phyloP scores from a whole-genome alignment of 208 protist genomes.

The Crithidia thermophila region DNA sequence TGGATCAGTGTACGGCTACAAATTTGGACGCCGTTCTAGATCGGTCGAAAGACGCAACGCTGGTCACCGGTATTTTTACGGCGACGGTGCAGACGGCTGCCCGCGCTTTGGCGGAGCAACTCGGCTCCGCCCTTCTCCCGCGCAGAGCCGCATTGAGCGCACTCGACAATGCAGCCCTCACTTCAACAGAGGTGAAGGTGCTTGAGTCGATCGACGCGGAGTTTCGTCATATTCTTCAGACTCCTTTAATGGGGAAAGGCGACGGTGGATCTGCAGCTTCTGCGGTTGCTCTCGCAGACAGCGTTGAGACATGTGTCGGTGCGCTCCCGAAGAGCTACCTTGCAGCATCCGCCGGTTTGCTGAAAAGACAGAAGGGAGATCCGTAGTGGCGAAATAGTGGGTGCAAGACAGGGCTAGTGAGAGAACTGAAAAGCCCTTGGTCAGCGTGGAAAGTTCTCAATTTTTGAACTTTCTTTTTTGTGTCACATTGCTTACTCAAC shows the following conservation, averaged over 20 bases:
- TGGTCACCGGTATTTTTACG: slow-evolving; percentile 4
- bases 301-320: neutral
- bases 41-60: neutral
- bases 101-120: slow-evolving; percentile 41
- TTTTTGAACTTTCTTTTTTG: too few relatives aligned
- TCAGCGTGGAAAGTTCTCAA: too few relatives aligned
- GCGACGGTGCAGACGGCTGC: slow-evolving; percentile 34
- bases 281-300: too few relatives aligned
- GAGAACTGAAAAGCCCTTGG: too few relatives aligned
- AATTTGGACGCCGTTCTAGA: too few relatives aligned
- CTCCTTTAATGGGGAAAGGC: neutral
- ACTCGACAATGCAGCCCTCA: neutral
- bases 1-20: neutral
- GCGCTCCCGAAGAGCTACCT: slow-evolving; percentile 9
- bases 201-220: slow-evolving; percentile 14
- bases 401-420: too few relatives aligned
- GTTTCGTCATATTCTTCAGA: slow-evolving; percentile 18
- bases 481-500: too few relatives aligned
- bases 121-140: slow-evolving; percentile 33
- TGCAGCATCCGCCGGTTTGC: neutral
- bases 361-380: too few relatives aligned
- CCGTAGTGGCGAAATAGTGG: too few relatives aligned
- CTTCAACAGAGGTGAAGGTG: slow-evolving; percentile 9
- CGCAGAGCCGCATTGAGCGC: slow-evolving; percentile 15
- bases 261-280: slow-evolving; percentile 3